A percentile compares a stretch with the other conserved stretches of the same genome.
phyloP scores from a whole-genome alignment of 805 yeast genomes.

The Yamadazyma olivae region DNA sequence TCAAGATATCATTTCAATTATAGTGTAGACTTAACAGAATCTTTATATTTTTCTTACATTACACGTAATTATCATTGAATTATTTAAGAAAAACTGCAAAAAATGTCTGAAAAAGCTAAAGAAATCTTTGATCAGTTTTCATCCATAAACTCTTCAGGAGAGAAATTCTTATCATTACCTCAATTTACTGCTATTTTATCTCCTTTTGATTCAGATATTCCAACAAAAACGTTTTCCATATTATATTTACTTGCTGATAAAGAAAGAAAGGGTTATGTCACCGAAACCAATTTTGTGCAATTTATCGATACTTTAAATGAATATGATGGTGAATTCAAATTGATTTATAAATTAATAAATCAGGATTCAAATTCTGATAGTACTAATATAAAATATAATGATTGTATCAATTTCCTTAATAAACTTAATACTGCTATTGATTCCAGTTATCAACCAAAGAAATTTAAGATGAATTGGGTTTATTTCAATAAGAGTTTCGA shows the following conservation, averaged over 20 bases:
- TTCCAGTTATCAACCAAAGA: slow-evolving; percentile 38
- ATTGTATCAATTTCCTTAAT: slow-evolving; percentile 33
- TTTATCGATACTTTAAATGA: slow-evolving; percentile 53
- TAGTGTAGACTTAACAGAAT: too few species aligned
- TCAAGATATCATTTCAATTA: too few species aligned
- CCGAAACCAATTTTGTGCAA: slow-evolving; percentile 67
- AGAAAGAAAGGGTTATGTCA: slow-evolving; percentile 62
- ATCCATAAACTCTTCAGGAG: slow-evolving; percentile 18
- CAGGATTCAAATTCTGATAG: not conserved
- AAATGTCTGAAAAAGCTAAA: too few species aligned
- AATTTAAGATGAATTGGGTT: slow-evolving; percentile 40
- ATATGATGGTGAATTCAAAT: slow-evolving; percentile 28
- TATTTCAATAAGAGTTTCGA: slow-evolving; percentile 39
- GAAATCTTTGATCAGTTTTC: slow-evolving; percentile 41
- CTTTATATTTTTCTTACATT: too few species aligned
- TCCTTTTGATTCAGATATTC: slow-evolving; percentile 40
- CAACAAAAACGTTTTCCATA: slow-evolving; percentile 41
- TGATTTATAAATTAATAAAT: slow-evolving; percentile 22
- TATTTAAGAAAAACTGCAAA: too few species aligned
- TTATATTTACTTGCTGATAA: slow-evolving; percentile 81
- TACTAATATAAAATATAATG: slow-evolving; percentile 19
- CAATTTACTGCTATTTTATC: slow-evolving; percentile 36
- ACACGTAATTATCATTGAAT: too few species aligned
- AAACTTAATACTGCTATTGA: slow-evolving; percentile 39
- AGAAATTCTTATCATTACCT: slow-evolving; percentile 29